phyloP scores from a whole-genome alignment of 352 stramenopile genomes.

The Globisporangium apiculatum region DNA sequence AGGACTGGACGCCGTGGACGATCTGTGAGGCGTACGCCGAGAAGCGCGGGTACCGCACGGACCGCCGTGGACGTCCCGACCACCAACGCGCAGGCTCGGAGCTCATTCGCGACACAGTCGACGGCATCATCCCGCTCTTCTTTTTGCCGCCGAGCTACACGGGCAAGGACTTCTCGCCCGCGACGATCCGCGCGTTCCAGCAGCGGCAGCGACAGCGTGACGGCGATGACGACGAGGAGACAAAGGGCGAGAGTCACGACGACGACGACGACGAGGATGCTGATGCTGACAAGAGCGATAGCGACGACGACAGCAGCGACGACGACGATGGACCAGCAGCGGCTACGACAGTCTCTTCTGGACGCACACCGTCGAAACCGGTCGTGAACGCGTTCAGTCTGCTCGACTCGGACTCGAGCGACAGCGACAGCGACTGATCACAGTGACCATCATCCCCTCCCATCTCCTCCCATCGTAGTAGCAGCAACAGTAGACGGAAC shows the following conservation, averaged over 20 bases:
- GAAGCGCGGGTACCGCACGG: slow-evolving; percentile 76
- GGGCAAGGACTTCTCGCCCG: slow-evolving; percentile 36
- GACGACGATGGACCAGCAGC: slow-evolving; percentile 5
- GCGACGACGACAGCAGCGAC: slow-evolving; percentile 3
- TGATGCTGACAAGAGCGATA: not conserved
- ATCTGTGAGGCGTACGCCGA: slow-evolving; percentile 80
- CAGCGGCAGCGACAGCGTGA: slow-evolving; percentile 13
- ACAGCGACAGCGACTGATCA: slow-evolving; percentile 26
- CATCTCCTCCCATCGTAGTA: no score
- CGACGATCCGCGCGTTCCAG: slow-evolving; percentile 29
- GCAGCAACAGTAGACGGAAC: no score
- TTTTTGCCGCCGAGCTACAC: slow-evolving; percentile 75
- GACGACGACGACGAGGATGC: slow-evolving; percentile 12
- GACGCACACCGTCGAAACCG: slow-evolving; percentile 8
- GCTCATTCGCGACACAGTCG: slow-evolving; percentile 74
- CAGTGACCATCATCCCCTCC: no score
- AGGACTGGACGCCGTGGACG: slow-evolving; percentile 77
- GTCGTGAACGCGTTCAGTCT: slow-evolving; percentile 78
- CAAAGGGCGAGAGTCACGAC: slow-evolving; percentile 14
- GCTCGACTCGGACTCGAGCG: slow-evolving; percentile 85
- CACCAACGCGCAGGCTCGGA: slow-evolving; percentile 76
- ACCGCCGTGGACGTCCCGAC: slow-evolving; percentile 68
- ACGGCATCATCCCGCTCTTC: slow-evolving; percentile 75
- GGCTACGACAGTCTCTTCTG: not conserved
- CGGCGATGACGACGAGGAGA: slow-evolving; percentile 11